Evolutionary conservation across 768 basidiomycete genomes (phyloP).

Genomic region (Phlebiopsis gigantea): DNA sequence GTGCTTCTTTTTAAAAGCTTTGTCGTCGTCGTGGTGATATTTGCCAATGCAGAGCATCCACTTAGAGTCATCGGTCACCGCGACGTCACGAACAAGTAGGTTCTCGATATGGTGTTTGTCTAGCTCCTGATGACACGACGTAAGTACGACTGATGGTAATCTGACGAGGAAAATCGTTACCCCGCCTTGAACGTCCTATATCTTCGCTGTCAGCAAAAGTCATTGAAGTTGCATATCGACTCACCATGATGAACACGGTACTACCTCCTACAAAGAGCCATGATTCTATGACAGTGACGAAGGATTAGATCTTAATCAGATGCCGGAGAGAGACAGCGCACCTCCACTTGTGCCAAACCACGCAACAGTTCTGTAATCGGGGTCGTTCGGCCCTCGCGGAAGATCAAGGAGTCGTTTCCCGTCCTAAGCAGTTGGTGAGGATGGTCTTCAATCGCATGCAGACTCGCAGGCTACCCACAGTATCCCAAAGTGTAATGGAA

Average conservation of each 20-base stretch:
- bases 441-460: neutral
- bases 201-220: neutral
- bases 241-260: neutral
- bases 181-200: neutral
- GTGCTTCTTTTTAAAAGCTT: neutral
- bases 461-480: neutral
- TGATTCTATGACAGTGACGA: neutral
- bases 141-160: too few species aligned
- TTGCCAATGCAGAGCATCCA: constrained; percentile 9
- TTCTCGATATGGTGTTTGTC: neutral
- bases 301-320: neutral
- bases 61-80: neutral
- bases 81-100: constrained; percentile 1
- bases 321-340: neutral
- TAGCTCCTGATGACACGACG: neutral
- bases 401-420: neutral
- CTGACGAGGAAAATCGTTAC: neutral
- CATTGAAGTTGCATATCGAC: neutral
- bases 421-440: neutral
- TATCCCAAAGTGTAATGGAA: neutral
- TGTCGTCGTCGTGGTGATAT: neutral
- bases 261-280: neutral
- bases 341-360: neutral
- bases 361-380: neutral
- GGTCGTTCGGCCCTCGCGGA: neutral